These are phyloP conservation scores for Phytophthora cryptogea DNA, from an alignment of 352 stramenopile genomes.

Conservation along the genomic window DNA sequence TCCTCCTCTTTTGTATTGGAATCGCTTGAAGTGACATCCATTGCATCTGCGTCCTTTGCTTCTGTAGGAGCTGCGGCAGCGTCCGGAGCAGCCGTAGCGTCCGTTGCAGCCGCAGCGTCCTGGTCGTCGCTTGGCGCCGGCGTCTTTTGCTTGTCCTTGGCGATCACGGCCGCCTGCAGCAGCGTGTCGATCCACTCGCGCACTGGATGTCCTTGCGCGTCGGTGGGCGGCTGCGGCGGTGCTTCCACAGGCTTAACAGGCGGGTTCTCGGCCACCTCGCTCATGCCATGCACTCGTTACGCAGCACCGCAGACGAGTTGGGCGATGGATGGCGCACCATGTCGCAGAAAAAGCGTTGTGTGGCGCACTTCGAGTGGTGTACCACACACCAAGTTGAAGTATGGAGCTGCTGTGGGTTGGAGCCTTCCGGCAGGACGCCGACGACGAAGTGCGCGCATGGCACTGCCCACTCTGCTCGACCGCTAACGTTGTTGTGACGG, in stretches of 20 bases:
- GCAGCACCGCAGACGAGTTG: conserved; percentile 3
- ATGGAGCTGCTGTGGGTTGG: conserved; percentile 2
- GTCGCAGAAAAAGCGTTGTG: conserved; percentile 20
- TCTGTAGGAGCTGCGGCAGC: neutral
- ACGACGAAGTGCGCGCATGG: conserved; percentile 9
- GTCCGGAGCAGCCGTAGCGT: neutral
- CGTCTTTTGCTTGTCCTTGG: conserved; percentile 57
- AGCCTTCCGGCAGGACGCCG: conserved; percentile 6
- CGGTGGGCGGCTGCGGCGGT: conserved; percentile 13
- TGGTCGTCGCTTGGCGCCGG: conserved; percentile 10
- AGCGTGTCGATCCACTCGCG: conserved; percentile 83
- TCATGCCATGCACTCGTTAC: conserved; percentile 22
- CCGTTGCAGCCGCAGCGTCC: conserved; percentile 5
- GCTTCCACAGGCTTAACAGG: conserved; percentile 11
- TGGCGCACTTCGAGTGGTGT: conserved; percentile 3
- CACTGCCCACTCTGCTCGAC: conserved; percentile 20
- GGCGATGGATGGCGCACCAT: conserved; percentile 10
- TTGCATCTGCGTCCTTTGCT: conserved; percentile 1
- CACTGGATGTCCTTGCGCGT: conserved; percentile 41
- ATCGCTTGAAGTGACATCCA: conserved; percentile 5
- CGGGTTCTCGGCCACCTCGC: conserved; percentile 23
- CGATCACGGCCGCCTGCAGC: conserved; percentile 75
- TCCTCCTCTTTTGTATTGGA: conserved; percentile 8
- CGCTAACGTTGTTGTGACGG: neutral
- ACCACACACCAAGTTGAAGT: conserved; percentile 2